Evolutionary conservation across 352 stramenopile species (phyloP).

Genomic region (Saprolegnia diclina): DNA sequence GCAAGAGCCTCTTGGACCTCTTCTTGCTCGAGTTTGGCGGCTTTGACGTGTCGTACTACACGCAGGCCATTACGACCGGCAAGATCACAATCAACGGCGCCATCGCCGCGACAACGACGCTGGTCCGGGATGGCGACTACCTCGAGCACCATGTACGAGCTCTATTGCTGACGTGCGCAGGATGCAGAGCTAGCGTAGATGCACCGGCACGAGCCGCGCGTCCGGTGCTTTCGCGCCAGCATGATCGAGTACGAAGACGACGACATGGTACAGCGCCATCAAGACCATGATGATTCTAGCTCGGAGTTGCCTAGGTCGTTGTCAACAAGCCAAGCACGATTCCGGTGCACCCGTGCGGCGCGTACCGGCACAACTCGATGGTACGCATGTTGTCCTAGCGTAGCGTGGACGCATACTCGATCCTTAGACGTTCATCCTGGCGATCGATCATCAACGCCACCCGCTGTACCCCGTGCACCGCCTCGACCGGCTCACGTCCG

Average conservation of each 20-base stretch:
- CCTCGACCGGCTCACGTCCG: constrained; percentile 76
- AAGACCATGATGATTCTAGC: neutral
- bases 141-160: constrained; percentile 9
- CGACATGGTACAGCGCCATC: neutral
- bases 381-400: constrained; percentile 35
- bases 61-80: constrained; percentile 50
- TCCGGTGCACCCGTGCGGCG: constrained; percentile 67
- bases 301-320: neutral
- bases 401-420: neutral
- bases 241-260: constrained; percentile 17
- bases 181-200: neutral
- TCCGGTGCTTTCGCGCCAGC: constrained; percentile 29
- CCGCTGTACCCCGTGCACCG: constrained; percentile 52
- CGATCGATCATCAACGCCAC: constrained; percentile 27
- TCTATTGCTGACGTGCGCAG: no score
- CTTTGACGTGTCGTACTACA: constrained; percentile 14
- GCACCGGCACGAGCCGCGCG: constrained; percentile 16
- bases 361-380: constrained; percentile 71
- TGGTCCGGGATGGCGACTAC: constrained; percentile 12
- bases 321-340: constrained; percentile 55
- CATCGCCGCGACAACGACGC: neutral
- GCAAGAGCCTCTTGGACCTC: constrained; percentile 58
- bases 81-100: constrained; percentile 57
- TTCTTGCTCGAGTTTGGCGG: constrained; percentile 32
- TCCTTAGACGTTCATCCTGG: constrained; percentile 18